phyloP scores from a whole-genome alignment of 2,329 filamentous ascomycete genomes.

The Westerdykella sp. region DNA sequence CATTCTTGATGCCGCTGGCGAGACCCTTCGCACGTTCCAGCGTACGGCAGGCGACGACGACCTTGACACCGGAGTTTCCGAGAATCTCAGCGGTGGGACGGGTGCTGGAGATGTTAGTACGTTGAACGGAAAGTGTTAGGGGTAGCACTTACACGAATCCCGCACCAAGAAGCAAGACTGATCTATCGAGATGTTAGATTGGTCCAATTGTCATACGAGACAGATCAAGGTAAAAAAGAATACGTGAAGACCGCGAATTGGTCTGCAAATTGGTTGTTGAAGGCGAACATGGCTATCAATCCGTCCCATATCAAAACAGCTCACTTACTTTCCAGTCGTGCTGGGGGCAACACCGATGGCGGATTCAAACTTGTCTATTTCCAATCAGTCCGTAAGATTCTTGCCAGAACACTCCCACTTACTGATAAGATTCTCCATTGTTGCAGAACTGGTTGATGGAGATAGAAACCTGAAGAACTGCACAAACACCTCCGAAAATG shows the following conservation, averaged over 20 bases:
- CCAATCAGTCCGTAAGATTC: conserved; percentile 13
- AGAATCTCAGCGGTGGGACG: conserved; percentile 55
- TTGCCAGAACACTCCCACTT: conserved; percentile 2
- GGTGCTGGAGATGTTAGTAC: conserved; percentile 32
- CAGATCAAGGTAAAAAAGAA: background rate
- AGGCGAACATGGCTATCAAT: too few species aligned
- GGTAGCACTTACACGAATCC: conserved; percentile 33
- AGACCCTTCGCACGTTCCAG: conserved; percentile 72
- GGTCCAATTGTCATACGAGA: background rate
- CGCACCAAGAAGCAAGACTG: conserved; percentile 36
- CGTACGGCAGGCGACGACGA: conserved; percentile 71
- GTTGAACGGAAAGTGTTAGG: background rate
- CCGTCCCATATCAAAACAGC: too few species aligned
- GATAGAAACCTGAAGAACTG: conserved; percentile 1
- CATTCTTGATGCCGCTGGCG: conserved; percentile 61
- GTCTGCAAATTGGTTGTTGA: too few species aligned
- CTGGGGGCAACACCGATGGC: conserved; percentile 19
- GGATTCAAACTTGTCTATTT: conserved; percentile 28
- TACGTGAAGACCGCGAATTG: background rate
- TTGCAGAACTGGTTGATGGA: conserved; percentile 15
- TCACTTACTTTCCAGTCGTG: conserved; percentile 31
- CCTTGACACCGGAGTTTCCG: conserved; percentile 50
- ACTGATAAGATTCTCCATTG: conserved; percentile 37
- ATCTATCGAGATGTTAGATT: conserved; percentile 22
- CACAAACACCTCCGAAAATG: background rate